Percentiles rank a stretch among this genome's conserved stretches.
These are phyloP conservation scores for Chalciporus sp. DNA, from an alignment of 1,284 basidiomycete species.

Conservation along the genomic window DNA sequence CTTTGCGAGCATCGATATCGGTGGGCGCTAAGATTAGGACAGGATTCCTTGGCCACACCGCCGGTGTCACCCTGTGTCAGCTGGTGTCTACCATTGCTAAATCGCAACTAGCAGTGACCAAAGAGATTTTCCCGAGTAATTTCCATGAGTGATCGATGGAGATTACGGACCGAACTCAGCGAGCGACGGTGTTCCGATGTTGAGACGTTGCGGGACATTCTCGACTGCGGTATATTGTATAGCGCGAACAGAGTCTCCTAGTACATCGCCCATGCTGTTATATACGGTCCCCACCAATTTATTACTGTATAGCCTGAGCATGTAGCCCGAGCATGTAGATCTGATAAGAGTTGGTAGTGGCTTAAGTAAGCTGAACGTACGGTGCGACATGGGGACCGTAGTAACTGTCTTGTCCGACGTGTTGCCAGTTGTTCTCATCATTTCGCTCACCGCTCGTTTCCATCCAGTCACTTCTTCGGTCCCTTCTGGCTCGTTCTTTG, in stretches of 20 bases:
- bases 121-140: neutral
- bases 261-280: neutral
- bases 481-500: neutral
- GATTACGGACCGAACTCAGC: neutral
- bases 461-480: neutral
- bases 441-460: neutral
- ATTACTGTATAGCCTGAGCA: too few species aligned
- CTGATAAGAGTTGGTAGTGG: neutral
- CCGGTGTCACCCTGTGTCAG: neutral
- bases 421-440: neutral
- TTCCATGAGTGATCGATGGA: neutral
- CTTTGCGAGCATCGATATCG: too few species aligned
- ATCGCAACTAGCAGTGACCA: too few species aligned
- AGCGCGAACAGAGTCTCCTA: too few species aligned
- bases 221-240: too few species aligned
- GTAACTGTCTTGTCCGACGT: neutral
- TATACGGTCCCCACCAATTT: too few species aligned
- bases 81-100: neutral
- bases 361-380: slow-evolving; percentile 8
- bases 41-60: neutral
- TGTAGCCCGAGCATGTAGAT: too few species aligned
- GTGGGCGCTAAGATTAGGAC: neutral
- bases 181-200: neutral
- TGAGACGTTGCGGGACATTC: too few species aligned
- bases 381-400: too few species aligned